These are phyloP conservation scores for Aphanomyces stellatus DNA, from an alignment of 352 stramenopile species.

Conservation along the genomic window DNA sequence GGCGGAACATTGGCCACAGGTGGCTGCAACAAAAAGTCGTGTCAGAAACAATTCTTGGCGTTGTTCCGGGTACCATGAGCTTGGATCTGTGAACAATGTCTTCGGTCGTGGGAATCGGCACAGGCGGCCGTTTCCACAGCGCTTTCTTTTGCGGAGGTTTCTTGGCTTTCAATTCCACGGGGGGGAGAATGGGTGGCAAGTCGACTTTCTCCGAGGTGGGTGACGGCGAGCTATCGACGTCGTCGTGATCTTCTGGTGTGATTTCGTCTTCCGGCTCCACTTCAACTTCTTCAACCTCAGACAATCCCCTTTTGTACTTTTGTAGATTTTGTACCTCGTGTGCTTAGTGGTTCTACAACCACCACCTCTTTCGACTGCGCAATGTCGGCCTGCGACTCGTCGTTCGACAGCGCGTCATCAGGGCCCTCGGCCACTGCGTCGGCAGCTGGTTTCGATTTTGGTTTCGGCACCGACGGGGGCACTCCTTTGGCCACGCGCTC, in stretches of 20 bases:
- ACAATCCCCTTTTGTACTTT: too few relatives aligned
- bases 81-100: conserved; percentile 38
- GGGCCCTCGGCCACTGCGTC: too few relatives aligned
- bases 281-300: too few relatives aligned
- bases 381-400: too few relatives aligned
- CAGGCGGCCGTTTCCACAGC: conserved; percentile 45
- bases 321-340: too few relatives aligned
- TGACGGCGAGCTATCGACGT: not conserved
- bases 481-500: conserved; percentile 53
- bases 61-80: conserved; percentile 33
- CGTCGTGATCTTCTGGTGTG: not conserved
- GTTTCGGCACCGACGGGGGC: not conserved
- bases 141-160: conserved; percentile 27
- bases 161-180: not conserved
- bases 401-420: too few relatives aligned
- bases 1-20: not conserved
- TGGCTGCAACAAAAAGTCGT: not conserved
- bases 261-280: too few relatives aligned
- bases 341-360: not conserved
- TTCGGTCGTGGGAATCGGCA: conserved; percentile 44
- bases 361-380: too few relatives aligned
- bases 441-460: not conserved
- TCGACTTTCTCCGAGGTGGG: not conserved
- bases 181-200: not conserved
- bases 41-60: too few relatives aligned